Percentiles rank a stretch among this genome's conserved stretches.
Conservation (phyloP, 208 protist species). For the Acanthamoeba sp. region DNA sequence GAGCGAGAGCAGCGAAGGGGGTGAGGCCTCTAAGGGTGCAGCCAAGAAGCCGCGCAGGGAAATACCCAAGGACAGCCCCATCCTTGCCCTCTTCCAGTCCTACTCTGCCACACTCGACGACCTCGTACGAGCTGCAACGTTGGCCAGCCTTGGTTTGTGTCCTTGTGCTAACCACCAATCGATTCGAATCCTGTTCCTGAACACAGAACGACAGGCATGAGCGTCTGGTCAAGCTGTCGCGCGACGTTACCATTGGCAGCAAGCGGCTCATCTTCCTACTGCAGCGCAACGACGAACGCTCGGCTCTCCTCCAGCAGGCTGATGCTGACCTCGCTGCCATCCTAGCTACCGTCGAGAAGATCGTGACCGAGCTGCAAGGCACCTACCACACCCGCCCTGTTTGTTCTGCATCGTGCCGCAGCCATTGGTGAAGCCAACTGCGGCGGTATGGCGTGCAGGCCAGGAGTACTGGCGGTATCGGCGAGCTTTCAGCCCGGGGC, state of each 20-base stretch:
- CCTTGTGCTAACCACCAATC: too few species aligned
- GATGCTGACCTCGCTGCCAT: constrained; percentile 8
- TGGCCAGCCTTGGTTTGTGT: too few species aligned
- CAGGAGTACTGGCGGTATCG: constrained; percentile 79
- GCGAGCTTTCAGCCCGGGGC: constrained; percentile 71
- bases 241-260: constrained; percentile 82
- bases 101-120: constrained; percentile 24
- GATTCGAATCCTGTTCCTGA: too few species aligned
- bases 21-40: background rate
- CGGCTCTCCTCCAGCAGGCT: constrained; percentile 12
- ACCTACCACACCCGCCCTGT: background rate
- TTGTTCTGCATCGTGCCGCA: too few species aligned
- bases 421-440: too few species aligned
- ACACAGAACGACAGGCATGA: constrained; percentile 83
- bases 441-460: background rate
- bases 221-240: constrained; percentile 81
- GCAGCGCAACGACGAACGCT: constrained; percentile 39
- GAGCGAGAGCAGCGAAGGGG: background rate
- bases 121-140: background rate
- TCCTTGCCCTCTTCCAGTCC: constrained; percentile 23
- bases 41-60: constrained; percentile 32
- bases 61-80: constrained; percentile 51
- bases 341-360: background rate
- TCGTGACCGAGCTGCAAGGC: background rate
- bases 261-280: constrained; percentile 84